phyloP scores from a whole-genome alignment of 495 filamentous ascomycete species.

The Bombardia bombarda region DNA sequence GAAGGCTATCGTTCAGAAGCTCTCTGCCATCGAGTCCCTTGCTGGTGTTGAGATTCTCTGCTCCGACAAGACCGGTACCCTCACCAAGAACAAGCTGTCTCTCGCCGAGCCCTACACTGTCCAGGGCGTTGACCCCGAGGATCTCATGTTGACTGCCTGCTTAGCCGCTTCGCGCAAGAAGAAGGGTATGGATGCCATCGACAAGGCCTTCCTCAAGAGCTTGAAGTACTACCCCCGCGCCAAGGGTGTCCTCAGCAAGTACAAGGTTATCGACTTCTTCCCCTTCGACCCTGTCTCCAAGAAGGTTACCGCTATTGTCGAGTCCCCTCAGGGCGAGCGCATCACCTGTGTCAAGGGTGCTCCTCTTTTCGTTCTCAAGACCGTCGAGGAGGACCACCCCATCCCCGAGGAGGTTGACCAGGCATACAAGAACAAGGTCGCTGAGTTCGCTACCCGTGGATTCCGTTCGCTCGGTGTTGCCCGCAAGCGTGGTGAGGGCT shows the following conservation, averaged over 20 bases:
- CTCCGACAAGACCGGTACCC: conserved; percentile 92
- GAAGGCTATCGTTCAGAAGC: conserved; percentile 94
- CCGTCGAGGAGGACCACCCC: conserved; percentile 71
- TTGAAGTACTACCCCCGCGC: conserved; percentile 71
- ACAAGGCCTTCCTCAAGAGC: conserved; percentile 86
- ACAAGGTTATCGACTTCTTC: conserved; percentile 70
- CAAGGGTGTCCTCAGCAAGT: conserved; percentile 66
- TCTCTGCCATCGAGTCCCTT: conserved; percentile 88
- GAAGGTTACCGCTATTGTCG: conserved; percentile 78
- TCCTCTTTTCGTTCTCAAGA: conserved; percentile 74
- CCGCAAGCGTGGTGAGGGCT: conserved; percentile 65
- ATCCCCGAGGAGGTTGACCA: conserved; percentile 65
- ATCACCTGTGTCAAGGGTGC: conserved; percentile 89
- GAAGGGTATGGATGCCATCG: conserved; percentile 91
- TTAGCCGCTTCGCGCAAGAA: conserved; percentile 87
- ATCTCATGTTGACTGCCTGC: conserved; percentile 87
- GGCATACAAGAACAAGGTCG: conserved; percentile 82
- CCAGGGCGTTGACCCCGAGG: conserved; percentile 66
- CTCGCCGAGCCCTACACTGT: conserved; percentile 78
- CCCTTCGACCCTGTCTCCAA: conserved; percentile 94
- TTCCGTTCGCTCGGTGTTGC: conserved; percentile 90
- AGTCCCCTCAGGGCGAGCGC: conserved; percentile 70
- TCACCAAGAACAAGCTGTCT: conserved; percentile 90
- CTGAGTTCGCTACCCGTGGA: conserved; percentile 83
- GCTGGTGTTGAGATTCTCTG: conserved; percentile 95